phyloP scores from a whole-genome alignment of 257 asterid species.

The Nicotiana undulata region DNA sequence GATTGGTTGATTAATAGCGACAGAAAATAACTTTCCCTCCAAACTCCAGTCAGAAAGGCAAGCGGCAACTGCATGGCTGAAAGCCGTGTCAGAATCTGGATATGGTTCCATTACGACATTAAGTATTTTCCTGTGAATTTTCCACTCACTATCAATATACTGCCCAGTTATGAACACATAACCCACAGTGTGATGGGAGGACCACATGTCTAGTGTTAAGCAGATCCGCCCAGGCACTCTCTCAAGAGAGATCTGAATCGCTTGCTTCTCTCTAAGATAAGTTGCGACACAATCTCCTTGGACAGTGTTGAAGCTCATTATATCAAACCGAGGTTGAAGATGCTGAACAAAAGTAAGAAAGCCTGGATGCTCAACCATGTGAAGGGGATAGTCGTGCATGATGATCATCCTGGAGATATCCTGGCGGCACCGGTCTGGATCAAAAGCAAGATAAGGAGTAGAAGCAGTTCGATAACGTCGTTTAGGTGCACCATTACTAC shows the following conservation, averaged over 20 bases:
- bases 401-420: slow-evolving; percentile 90
- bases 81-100: slow-evolving; percentile 78
- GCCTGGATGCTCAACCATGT: slow-evolving; percentile 95
- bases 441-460: slow-evolving; percentile 51
- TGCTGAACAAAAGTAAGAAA: slow-evolving; percentile 76
- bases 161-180: slow-evolving; percentile 77
- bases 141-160: slow-evolving; percentile 85
- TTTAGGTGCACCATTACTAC: slow-evolving; percentile 47
- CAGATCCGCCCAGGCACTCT: slow-evolving; percentile 80
- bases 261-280: slow-evolving; percentile 69
- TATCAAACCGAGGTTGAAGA: slow-evolving; percentile 89
- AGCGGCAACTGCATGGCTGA: slow-evolving; percentile 85
- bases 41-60: slow-evolving; percentile 87
- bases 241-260: slow-evolving; percentile 64
- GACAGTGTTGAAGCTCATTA: slow-evolving; percentile 85
- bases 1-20: slow-evolving; percentile 57
- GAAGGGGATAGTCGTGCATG: slow-evolving; percentile 93
- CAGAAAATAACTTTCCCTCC: slow-evolving; percentile 80
- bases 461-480: slow-evolving; percentile 62
- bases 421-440: slow-evolving; percentile 74
- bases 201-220: slow-evolving; percentile 83
- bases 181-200: slow-evolving; percentile 52
- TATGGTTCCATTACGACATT: slow-evolving; percentile 83
- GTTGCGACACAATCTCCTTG: slow-evolving; percentile 95
- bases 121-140: slow-evolving; percentile 75